Evolutionary conservation across 73 alveolate genomes (phyloP).

Genomic region (Tetrahymena thermophila): DNA sequence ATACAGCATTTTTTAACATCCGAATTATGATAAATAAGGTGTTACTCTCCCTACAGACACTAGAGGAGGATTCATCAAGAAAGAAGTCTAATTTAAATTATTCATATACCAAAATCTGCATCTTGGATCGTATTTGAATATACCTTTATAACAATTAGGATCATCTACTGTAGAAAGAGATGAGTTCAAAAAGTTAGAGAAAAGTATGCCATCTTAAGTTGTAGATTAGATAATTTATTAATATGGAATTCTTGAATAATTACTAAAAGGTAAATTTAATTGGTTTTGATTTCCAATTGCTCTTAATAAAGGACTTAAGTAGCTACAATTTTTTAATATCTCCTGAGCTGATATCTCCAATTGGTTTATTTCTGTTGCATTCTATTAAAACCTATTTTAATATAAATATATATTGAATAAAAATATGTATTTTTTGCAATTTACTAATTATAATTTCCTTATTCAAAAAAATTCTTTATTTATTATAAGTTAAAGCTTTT

Average conservation of each 20-base stretch:
- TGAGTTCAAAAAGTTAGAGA: not conserved
- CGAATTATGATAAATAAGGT: not conserved
- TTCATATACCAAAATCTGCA: not conserved
- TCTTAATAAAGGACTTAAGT: not conserved
- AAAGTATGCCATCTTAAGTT: not conserved
- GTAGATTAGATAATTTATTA: not conserved
- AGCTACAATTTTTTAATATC: not conserved
- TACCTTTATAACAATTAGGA: not conserved
- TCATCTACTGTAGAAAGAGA: not conserved
- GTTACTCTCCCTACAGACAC: not conserved
- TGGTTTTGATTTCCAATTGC: not conserved
- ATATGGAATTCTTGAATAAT: not conserved
- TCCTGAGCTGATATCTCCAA: not conserved
- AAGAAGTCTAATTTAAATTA: not conserved
- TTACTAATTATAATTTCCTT: too few relatives aligned
- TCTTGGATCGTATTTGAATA: not conserved
- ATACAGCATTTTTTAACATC: not conserved
- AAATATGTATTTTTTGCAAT: too few relatives aligned
- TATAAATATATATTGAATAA: too few relatives aligned
- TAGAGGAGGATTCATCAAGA: not conserved
- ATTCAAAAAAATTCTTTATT: too few relatives aligned
- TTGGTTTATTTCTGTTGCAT: not conserved
- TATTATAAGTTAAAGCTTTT: too few relatives aligned
- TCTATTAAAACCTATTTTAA: too few relatives aligned
- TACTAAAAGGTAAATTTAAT: not conserved